Base-by-base conservation (phyloP, 352 stramenopile species). In the Pythium myriotylum region DNA sequence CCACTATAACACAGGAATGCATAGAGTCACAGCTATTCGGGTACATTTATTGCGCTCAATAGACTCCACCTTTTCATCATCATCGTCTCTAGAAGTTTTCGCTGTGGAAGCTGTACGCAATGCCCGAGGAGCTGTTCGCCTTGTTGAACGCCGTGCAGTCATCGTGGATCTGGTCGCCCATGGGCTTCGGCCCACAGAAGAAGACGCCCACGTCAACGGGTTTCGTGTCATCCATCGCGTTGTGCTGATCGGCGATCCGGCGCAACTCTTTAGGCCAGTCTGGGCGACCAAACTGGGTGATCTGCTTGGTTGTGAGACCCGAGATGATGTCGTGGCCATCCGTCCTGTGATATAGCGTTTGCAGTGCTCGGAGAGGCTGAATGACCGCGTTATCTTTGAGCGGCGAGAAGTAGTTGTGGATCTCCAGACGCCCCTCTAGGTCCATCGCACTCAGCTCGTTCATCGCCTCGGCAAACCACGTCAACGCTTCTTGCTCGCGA, bases 321-420 rank as follows among this genome's bases (percentile, higher is more conserved):
- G 86, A 84, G 19, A 94, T 74, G 19, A 92, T 83, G 48, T 93
- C 84, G 24, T 89, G 72, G 3, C 81, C 79, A 19, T 91, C 75
- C 0, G 59, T 73, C 17, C 74, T 65, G 63, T 91, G 77, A 26
- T 91, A 86, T 47, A 92, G 91, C 19, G 81, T 81, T 64, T 94
- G 85, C 32, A 94, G 60, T 20, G 86, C 76, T 47, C 81, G 74
- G 40, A 94, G 63, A 9, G 80, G 79, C 50, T 74, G 79, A 24
- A 81, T 72, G 9, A 81, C 68, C n/a, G 80, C 70, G 4, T 88
- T 62, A 13, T 69, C 62, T 62, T 90, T 92, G 24, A 91, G 61
- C 5, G 84, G 84, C 50, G 87, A 92, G 52, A 89, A 89, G 58
- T 90, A 95, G 59, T 92, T 88, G 67, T 93, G 85, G 54, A 92